Conservation (phyloP, 768 basidiomycete genomes). For the Mycena galopus region DNA sequence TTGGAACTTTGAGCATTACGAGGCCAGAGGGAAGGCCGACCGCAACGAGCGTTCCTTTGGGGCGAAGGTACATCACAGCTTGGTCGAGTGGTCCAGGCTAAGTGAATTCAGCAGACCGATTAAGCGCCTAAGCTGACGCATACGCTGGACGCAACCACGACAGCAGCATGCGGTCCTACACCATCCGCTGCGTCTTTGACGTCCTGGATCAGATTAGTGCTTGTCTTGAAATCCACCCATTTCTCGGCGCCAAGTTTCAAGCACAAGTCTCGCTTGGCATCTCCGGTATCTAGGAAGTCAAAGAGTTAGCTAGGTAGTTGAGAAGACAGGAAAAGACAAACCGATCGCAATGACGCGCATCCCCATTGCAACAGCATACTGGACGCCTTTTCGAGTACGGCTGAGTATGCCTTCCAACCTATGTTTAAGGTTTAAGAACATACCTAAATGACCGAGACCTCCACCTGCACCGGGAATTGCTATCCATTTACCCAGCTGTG, state of each 20-base stretch:
- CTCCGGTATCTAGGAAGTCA: constrained; percentile 72
- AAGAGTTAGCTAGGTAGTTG: background rate
- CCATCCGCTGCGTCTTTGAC: constrained; percentile 75
- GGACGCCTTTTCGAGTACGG: constrained; percentile 62
- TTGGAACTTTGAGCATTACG: constrained; percentile 66
- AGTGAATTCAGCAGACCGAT: background rate
- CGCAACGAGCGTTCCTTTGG: constrained; percentile 76
- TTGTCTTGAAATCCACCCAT: constrained; percentile 83
- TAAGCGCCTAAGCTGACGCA: constrained; percentile 26
- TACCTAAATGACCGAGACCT: constrained; percentile 84
- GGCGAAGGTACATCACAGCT: constrained; percentile 77
- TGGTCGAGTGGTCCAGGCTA: constrained; percentile 59
- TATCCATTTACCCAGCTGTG: constrained; percentile 76
- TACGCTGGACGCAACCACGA: constrained; percentile 70
- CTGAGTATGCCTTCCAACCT: background rate
- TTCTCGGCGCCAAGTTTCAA: constrained; percentile 67
- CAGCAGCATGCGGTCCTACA: constrained; percentile 76
- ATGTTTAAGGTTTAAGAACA: background rate
- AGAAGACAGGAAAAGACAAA: constrained; percentile 23
- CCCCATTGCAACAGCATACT: constrained; percentile 84
- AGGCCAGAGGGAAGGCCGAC: constrained; percentile 72
- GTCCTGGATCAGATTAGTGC: constrained; percentile 69
- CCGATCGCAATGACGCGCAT: constrained; percentile 71
- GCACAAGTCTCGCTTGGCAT: constrained; percentile 73
- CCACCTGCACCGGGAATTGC: constrained; percentile 83